Base-by-base conservation (phyloP, 2,329 filamentous ascomycete genomes). In the Daldinia eschscholtzii region DNA sequence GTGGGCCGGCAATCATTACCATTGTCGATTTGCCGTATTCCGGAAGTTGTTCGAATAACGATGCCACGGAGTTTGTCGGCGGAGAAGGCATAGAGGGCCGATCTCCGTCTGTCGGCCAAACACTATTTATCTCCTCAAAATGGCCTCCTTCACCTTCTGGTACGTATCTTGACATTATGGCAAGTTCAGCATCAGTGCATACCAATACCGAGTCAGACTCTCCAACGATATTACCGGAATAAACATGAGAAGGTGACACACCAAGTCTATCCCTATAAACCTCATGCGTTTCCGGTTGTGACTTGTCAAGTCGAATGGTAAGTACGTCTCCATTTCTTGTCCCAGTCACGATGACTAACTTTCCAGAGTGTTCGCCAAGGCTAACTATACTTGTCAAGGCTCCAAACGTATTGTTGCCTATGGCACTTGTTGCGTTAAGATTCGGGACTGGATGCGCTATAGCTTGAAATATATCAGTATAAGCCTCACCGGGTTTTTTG, bases 291-390 rank as follows among this genome's bases (percentile, higher is more conserved):
- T 56, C 64, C 10, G 77, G 68, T 13, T 76, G 64, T 1, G 42
- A 33, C 13, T 60, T 41, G 26, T 70, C 50, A 5, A 77, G 68
- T 10, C 63, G 50, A 15, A 86, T 61, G 0, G 80, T 85, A 30
- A 86, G 75, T 1, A 88, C 75, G 39, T 86, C 81, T 1, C 87
- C 87, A 63, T 84, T 84, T 59, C 86, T 82, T 28, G 85, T 87
- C 7, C 87, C 87, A 7, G 82, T 73, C 4, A 83, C 73, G 1
- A 88, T 57, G 13, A 80, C 74, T 0, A 77, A 72, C 6, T 73
- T 75, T 12, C 75, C 66, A 1, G 59, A 46, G 2, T 68, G 70
- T 59, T 80, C 75, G 2, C 74, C 72, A 6, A 82, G 71, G 44
- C 75, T 67, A 33, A 80, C 79, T 39, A 88, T 79, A 61, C 83